Base-by-base conservation (phyloP, 2,329 filamentous ascomycete species). In the Phyllosticta citrichinensis region DNA sequence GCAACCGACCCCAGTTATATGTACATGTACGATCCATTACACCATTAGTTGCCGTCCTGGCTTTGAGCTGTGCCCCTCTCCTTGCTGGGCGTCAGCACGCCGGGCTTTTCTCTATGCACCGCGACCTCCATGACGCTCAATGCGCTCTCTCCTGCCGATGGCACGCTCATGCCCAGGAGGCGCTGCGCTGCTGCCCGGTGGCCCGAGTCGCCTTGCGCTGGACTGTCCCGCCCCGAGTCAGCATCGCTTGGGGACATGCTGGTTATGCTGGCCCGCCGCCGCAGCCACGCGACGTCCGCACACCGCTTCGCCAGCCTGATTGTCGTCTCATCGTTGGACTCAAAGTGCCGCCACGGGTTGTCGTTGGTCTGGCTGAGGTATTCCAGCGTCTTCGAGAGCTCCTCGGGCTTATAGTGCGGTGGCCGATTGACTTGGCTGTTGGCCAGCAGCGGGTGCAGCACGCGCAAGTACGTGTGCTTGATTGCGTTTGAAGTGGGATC, bases 381-480 rank as follows among this genome's bases (percentile, higher is more conserved):
- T 57, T 81, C 81, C 17, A 99, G 80, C 24, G 96, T 81, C 63
- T 85, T 87, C 50, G 87, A 77, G 51, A 99, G 83, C 71, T 97
- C 93, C 52, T 92, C 84, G 30, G 86, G 85, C 73, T 97, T 99
- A 80, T 99, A 97, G 71, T 96, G 86, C 1, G 90, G 91, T 2
- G 92, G 87, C 58, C 89, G 82, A 68, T 84, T 88, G 52, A 99
- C 83, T 73, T 97, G 94, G 1, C 93, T 97, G 71, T 99, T 90
- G 47, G 89, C 88, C 22, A 99, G 80, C 24, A 99, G 80, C 0
- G 94, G 94, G 69, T 95, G 91, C 12, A 99, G 78, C 3, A 99
- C 94, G 33, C 94, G 87, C 5, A 99, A 81, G 71, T 99, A 99
- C 3, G 94, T 99, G 73, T 99, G 94, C 47, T 93, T 85, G 62